A percentile compares a stretch with the other conserved stretches of the same genome.
Conservation (phyloP, 1,284 basidiomycete genomes). For the Ceratobasidium sp. region DNA sequence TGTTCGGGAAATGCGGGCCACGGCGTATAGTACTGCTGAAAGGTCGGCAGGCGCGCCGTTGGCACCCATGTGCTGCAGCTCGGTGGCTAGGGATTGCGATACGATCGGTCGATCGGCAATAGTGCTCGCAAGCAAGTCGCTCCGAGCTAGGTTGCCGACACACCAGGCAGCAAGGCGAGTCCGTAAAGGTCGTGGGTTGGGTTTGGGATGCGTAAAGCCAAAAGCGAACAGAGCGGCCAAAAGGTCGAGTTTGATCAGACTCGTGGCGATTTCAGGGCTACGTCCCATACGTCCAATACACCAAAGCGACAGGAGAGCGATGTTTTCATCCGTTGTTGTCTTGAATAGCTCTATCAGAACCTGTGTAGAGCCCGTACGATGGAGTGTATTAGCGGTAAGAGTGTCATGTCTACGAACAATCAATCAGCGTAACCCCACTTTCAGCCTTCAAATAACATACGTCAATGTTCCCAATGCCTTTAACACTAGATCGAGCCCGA, state of each 20-base stretch:
- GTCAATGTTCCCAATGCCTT: slow-evolving; percentile 46
- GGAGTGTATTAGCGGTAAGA: slow-evolving; percentile 47
- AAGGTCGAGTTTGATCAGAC: slow-evolving; percentile 46
- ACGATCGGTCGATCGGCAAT: slow-evolving; percentile 33
- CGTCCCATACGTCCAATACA: slow-evolving; percentile 46
- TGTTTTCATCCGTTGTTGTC: slow-evolving; percentile 39
- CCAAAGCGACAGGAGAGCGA: slow-evolving; percentile 43
- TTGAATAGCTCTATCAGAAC: slow-evolving; percentile 46
- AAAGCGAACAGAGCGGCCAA: slow-evolving; percentile 26
- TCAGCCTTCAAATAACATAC: slow-evolving; percentile 14
- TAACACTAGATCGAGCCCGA: slow-evolving; percentile 45
- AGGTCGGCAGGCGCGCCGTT: slow-evolving; percentile 6
- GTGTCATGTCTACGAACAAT: slow-evolving; percentile 34
- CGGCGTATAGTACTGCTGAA: slow-evolving; percentile 42
- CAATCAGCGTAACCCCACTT: background rate
- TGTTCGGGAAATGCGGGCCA: slow-evolving; percentile 45
- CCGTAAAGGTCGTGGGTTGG: slow-evolving; percentile 33
- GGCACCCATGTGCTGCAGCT: slow-evolving; percentile 27
- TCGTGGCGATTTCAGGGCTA: slow-evolving; percentile 44
- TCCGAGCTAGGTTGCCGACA: slow-evolving; percentile 49
- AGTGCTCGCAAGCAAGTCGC: slow-evolving; percentile 45
- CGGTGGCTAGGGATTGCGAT: slow-evolving; percentile 4
- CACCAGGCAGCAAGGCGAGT: slow-evolving; percentile 44
- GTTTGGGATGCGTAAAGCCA: slow-evolving; percentile 33
- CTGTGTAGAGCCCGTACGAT: slow-evolving; percentile 44